phyloP scores from a whole-genome alignment of 108 stramenopile genomes.

The Pelagomonas calceolata region DNA sequence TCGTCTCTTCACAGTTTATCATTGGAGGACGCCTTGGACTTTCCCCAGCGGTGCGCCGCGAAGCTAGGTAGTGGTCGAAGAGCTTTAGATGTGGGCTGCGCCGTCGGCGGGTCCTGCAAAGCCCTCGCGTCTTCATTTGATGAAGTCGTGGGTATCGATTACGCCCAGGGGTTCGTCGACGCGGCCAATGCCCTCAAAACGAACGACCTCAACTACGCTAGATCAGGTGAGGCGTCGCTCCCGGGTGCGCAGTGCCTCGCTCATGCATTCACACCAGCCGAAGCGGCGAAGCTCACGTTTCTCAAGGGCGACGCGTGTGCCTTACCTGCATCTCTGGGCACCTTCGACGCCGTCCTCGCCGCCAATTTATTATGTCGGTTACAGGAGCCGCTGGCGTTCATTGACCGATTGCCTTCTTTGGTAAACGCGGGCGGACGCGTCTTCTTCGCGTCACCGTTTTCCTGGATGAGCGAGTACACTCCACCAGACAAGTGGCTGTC shows the following conservation, averaged over 20 bases:
- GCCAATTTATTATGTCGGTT: constrained; percentile 79
- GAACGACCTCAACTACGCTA: constrained; percentile 47
- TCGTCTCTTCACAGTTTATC: neutral
- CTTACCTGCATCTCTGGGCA: constrained; percentile 34
- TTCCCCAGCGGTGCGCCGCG: constrained; percentile 58
- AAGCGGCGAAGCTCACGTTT: constrained; percentile 54
- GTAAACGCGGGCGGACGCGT: constrained; percentile 77
- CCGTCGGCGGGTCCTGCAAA: constrained; percentile 77
- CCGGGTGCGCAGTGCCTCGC: constrained; percentile 36
- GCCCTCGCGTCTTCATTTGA: constrained; percentile 70
- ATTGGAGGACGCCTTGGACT: constrained; percentile 49
- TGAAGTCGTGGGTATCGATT: constrained; percentile 78
- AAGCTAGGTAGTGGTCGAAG: constrained; percentile 30
- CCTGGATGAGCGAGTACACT: constrained; percentile 83
- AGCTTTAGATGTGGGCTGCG: constrained; percentile 74
- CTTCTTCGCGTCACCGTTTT: constrained; percentile 75
- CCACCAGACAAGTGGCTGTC: constrained; percentile 68
- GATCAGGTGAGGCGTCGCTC: constrained; percentile 68
- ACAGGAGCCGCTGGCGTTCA: constrained; percentile 68
- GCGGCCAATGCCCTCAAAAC: constrained; percentile 59
- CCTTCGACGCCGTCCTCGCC: constrained; percentile 81
- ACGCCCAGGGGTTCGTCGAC: constrained; percentile 61
- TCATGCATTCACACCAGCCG: too few relatives aligned
- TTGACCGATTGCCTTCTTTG: constrained; percentile 38
- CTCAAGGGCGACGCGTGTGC: constrained; percentile 75